These are phyloP conservation scores for Blastobotrys arbuscula DNA, from an alignment of 1,139 yeast species.

Conservation along the genomic window DNA sequence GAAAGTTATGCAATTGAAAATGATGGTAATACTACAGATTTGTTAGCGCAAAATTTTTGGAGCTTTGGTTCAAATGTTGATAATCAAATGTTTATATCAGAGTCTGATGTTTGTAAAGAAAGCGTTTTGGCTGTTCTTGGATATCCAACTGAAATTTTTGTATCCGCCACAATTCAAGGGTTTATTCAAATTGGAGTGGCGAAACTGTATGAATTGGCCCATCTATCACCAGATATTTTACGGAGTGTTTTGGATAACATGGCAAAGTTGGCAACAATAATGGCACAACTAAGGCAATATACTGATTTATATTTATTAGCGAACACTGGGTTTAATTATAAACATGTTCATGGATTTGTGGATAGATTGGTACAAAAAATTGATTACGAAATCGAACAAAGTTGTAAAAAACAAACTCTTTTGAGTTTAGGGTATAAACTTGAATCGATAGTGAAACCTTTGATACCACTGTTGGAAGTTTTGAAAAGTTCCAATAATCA, in stretches of 20 bases:
- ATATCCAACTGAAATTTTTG: constrained; percentile 12
- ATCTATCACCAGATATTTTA: constrained; percentile 14
- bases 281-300: constrained; percentile 18
- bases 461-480: constrained; percentile 11
- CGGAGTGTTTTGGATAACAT: constrained; percentile 13
- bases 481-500: constrained; percentile 9
- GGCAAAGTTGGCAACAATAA: constrained; percentile 15
- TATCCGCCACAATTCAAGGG: background rate
- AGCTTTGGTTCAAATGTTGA: background rate
- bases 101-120: constrained; percentile 21
- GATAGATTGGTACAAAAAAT: constrained; percentile 13
- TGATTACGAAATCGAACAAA: constrained; percentile 10
- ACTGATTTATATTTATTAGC: constrained; percentile 14
- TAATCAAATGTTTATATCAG: constrained; percentile 11
- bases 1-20: background rate
- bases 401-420: constrained; percentile 11
- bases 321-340: constrained; percentile 15
- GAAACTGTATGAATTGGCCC: constrained; percentile 9
- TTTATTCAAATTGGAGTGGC: background rate
- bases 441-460: constrained; percentile 13
- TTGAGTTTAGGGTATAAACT: background rate
- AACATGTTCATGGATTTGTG: constrained; percentile 17
- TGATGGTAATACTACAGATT: background rate
- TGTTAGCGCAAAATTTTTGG: background rate
- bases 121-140: constrained; percentile 19